phyloP scores from a whole-genome alignment of 305 asterid genomes.

The Solanum aculeatissimum region DNA sequence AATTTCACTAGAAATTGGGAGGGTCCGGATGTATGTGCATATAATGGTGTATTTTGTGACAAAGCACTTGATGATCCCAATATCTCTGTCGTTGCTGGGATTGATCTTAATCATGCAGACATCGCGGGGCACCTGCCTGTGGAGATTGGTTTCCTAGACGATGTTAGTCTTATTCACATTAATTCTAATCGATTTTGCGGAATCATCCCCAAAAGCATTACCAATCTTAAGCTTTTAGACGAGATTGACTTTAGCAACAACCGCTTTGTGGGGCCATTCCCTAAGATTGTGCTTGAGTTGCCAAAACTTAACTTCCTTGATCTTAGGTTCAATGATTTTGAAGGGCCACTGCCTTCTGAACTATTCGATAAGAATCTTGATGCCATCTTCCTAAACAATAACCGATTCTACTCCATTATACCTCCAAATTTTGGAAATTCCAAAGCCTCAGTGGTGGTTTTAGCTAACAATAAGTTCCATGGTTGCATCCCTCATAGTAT shows the following conservation, averaged over 20 bases:
- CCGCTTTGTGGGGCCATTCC: conserved; percentile 10
- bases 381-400: conserved; percentile 22
- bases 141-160: conserved; percentile 4
- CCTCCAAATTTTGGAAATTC: conserved; percentile 30
- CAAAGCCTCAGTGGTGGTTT: conserved; percentile 14
- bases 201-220: background rate
- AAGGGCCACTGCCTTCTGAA: conserved; percentile 5
- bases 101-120: conserved; percentile 9
- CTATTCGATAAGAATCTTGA: conserved; percentile 19
- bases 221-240: background rate
- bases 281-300: background rate
- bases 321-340: conserved; percentile 6
- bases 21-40: conserved; percentile 61
- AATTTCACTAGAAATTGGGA: conserved; percentile 58
- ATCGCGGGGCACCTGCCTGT: conserved; percentile 11
- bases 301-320: conserved; percentile 4
- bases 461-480: conserved; percentile 17
- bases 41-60: conserved; percentile 57
- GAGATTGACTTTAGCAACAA: conserved; percentile 12
- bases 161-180: conserved; percentile 5
- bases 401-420: conserved; percentile 9
- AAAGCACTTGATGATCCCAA: conserved; percentile 41
- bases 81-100: conserved; percentile 21
- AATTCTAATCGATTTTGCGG: conserved; percentile 12
- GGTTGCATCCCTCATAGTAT: conserved; percentile 27